Base-by-base conservation (phyloP, 1,284 basidiomycete species). In the Anthracocystis setariae region DNA sequence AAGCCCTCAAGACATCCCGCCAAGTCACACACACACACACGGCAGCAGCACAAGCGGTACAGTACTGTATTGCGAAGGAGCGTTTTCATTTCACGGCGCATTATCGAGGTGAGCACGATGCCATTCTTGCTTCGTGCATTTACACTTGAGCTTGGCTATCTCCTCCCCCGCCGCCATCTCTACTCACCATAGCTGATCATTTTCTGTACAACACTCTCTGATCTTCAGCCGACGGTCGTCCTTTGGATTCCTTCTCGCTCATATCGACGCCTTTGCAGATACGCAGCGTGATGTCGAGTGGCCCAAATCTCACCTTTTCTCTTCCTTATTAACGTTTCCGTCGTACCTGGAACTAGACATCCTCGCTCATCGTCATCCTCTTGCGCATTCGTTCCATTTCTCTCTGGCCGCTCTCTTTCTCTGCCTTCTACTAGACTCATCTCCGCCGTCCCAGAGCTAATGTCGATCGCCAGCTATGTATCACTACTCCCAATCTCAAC, bases 391-490 rank as follows among this genome's bases (percentile, higher is more conserved):
- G 12, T 29, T 12, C 29, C 29, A 12, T 25, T 20, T n/a, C 39
- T 37, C 39, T 38, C 20, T 9, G 35, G 15, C 18, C 12, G 33
- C 18, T 24, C 27, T 3, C 13, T 23, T 21, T 18, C 33, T 23
- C 33, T 33, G n/a, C 46, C 21, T 27, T 42, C 40, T n/a, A n/a
- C n/a, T n/a, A n/a, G n/a, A n/a, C n/a, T 12, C 21, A n/a, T n/a
- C 18, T 18, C 17, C 7, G 20, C 40, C 8, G 23, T 3, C 12
- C 20, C 21, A 12, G 29, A 53, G 43, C 51, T 43, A 58, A 69
- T 69, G 66, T 60, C 52, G 66, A 59, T 60, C 56, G 39, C 39
- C 57, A 52, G 60, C 56, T 44, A 70, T 70, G 67, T 70, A 70
- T 70, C 67, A 64, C 52, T 60, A 70, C 39, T 70, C 64, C 18